Evolutionary conservation across 495 filamentous ascomycete genomes (phyloP).

Genomic region (Emericellopsis terricola): DNA sequence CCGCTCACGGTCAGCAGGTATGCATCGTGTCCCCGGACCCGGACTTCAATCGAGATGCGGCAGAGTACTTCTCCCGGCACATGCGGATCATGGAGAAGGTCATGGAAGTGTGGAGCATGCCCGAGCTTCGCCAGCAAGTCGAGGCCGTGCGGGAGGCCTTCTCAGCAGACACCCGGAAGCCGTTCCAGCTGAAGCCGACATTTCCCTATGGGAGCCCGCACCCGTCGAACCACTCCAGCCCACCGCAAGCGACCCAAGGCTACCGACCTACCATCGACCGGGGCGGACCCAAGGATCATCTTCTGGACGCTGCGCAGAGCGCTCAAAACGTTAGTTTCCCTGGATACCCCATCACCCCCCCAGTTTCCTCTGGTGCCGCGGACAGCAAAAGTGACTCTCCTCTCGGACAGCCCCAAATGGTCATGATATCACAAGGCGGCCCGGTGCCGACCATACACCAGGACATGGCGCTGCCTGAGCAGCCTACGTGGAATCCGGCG

Average conservation of each 20-base stretch:
- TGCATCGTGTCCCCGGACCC: conserved; percentile 90
- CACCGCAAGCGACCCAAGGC: conserved; percentile 28
- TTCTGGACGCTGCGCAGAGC: conserved; percentile 1
- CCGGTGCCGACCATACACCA: conserved; percentile 21
- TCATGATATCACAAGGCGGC: conserved; percentile 50
- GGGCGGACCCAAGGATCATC: conserved; percentile 17
- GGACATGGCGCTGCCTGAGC: conserved; percentile 43
- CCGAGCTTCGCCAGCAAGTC: conserved; percentile 82
- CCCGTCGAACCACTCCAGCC: conserved; percentile 39
- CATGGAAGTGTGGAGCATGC: conserved; percentile 71
- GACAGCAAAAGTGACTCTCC: conserved; percentile 70
- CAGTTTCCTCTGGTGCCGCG: conserved; percentile 56
- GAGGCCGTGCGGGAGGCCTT: conserved; percentile 84
- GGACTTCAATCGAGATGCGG: conserved; percentile 65
- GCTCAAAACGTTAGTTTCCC: conserved; percentile 44
- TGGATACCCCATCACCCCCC: conserved; percentile 63
- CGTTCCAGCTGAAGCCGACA: conserved; percentile 74
- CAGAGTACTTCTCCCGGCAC: conserved; percentile 82
- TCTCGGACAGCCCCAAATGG: conserved; percentile 53
- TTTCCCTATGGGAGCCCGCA: conserved; percentile 80
- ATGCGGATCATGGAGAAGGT: conserved; percentile 91
- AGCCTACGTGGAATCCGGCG: conserved; percentile 74
- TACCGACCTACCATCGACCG: conserved; percentile 22
- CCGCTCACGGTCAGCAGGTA: conserved; percentile 34
- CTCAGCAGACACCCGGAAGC: conserved; percentile 66